A percentile compares a stretch with the other conserved stretches of the same genome.
phyloP scores from a whole-genome alignment of 805 yeast genomes.

The Lipomyces kockii region DNA sequence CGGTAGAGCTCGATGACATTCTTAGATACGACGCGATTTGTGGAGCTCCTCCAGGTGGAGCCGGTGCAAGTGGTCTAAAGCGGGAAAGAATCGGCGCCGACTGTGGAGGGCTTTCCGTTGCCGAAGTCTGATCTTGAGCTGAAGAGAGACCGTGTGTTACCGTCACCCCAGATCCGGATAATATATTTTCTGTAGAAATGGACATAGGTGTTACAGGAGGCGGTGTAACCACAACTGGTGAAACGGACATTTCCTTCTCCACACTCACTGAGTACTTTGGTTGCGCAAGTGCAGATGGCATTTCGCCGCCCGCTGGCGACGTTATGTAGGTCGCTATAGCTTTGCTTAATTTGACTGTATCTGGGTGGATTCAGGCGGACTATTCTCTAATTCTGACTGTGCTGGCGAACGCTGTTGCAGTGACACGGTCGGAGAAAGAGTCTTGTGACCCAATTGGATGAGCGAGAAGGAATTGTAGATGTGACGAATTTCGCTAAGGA shows the following conservation, averaged over 20 bases:
- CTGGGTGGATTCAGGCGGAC: not conserved
- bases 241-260: not conserved
- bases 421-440: not conserved
- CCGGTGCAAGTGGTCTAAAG: conserved; percentile 1
- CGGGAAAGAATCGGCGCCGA: not conserved
- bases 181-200: not conserved
- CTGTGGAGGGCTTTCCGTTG: not conserved
- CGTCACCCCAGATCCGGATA: not conserved
- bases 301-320: not conserved
- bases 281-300: not conserved
- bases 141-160: not conserved
- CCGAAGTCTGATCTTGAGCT: not conserved
- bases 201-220: not conserved
- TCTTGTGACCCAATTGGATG: not conserved
- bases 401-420: not conserved
- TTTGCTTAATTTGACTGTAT: not conserved
- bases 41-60: not conserved
- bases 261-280: not conserved
- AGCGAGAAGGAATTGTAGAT: not conserved
- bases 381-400: not conserved
- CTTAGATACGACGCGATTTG: not conserved
- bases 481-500: not conserved
- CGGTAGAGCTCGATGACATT: not conserved
- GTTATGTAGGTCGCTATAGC: not conserved
- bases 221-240: not conserved